Evolutionary conservation across 495 filamentous ascomycete genomes (phyloP), one percentile per base, ranked within the genome.

Genomic region (Lichina pygmaea): DNA sequence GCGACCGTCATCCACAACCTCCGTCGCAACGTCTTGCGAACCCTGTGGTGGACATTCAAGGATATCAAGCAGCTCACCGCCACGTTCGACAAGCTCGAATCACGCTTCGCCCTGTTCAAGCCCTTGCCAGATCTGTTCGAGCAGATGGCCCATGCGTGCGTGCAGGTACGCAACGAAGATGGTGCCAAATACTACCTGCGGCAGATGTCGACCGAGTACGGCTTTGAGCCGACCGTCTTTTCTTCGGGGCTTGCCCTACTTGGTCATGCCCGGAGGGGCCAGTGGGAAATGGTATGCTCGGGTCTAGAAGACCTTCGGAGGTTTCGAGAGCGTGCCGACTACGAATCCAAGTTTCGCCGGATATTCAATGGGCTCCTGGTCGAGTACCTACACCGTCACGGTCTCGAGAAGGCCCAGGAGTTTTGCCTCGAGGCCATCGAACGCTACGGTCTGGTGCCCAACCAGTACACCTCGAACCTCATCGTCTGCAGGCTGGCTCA

Each of bases 121-220:
- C 45, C 45, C 17, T 44, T 40, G 9, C 16, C 8, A 16, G 45
- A 36, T 8, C 45, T 47, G 17, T 47, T 41, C 45, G 42, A 47
- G 24, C 13, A n/a, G 3, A 24, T 47, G 34, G 42, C 42, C 37
- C 34, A 42, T 13, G 34, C 45, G 10, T 47, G 45, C 37, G 10
- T 44, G n/a, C 37, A 47, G 8, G 39, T 10, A 8, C 33, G 31
- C 6, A 24, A 38, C 2, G 31, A 9, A 12, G 45, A 47, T 13
- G 10, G 9, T 6, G 45, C 39, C 6, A 12, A 32, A 32, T 31
- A 17, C 9, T 47, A 47, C 24, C n/a, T 7, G 3, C 12, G 12
- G 10, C 5, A 38, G 37, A 47, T 47, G 45, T 31, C 40, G 39
- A 31, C n/a, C 13, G 37, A 45, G 11, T 47, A 42, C 34, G 15